Evolutionary conservation across 1,284 basidiomycete species (phyloP).

Genomic region (Leccinum variabile): DNA sequence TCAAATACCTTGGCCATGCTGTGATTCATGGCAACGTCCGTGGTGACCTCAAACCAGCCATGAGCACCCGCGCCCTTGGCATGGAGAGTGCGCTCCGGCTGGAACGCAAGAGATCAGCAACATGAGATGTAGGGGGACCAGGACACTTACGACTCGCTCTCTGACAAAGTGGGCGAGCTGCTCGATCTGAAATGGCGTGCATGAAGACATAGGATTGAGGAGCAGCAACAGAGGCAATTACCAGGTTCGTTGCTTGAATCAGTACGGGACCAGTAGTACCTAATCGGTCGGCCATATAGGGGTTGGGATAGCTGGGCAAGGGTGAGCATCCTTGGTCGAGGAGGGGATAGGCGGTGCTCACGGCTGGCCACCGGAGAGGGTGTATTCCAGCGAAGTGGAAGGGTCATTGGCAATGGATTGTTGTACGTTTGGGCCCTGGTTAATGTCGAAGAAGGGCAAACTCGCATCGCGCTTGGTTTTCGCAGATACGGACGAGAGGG

Average conservation of each 20-base stretch:
- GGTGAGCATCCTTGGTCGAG: conserved; percentile 1
- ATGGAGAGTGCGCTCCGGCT: conserved; percentile 42
- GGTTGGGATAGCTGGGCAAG: conserved; percentile 21
- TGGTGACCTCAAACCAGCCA: conserved; percentile 50
- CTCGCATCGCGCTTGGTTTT: conserved; percentile 15
- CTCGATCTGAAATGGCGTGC: conserved; percentile 35
- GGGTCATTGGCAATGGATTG: conserved; percentile 20
- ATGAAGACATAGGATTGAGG: background rate
- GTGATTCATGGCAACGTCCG: conserved; percentile 42
- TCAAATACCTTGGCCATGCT: conserved; percentile 30
- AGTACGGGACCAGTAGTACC: conserved; percentile 22
- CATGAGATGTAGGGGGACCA: background rate
- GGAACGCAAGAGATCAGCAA: background rate
- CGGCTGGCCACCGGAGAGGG: conserved; percentile 21
- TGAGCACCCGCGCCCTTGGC: conserved; percentile 54
- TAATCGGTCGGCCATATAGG: conserved; percentile 20
- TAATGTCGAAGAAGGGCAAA: conserved; percentile 20
- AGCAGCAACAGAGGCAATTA: background rate
- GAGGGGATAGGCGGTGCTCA: conserved; percentile 5
- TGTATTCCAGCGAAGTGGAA: conserved; percentile 22
- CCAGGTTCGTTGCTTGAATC: conserved; percentile 21
- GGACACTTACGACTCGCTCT: conserved; percentile 42
- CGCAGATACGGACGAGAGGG: conserved; percentile 13
- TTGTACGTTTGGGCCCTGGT: conserved; percentile 20
- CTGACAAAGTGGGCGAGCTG: conserved; percentile 57